Evolutionary conservation across 2,329 filamentous ascomycete species (phyloP).

Genomic region (Phialophora chinensis): DNA sequence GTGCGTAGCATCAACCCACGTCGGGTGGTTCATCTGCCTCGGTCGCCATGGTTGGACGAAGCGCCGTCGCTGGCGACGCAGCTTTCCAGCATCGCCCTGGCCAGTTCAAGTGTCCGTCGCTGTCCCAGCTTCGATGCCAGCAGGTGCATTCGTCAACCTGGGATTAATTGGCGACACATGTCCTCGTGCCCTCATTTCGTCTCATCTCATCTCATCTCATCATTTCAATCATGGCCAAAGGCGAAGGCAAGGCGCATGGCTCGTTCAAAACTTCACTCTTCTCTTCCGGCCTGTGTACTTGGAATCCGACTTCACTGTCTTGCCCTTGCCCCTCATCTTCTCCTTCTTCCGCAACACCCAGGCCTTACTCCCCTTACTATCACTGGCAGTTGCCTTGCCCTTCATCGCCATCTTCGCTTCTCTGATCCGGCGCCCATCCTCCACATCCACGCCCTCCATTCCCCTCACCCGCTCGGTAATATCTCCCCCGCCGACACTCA

Average conservation of each 20-base stretch:
- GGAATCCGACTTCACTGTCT: constrained; percentile 86
- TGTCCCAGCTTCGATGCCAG: neutral
- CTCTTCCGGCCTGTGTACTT: constrained; percentile 95
- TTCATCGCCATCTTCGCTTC: constrained; percentile 40
- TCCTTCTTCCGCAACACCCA: constrained; percentile 71
- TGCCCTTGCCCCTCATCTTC: constrained; percentile 93
- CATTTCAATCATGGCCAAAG: neutral
- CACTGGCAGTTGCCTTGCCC: constrained; percentile 55
- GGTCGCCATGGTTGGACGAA: neutral
- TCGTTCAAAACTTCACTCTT: constrained; percentile 71
- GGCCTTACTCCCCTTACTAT: constrained; percentile 58
- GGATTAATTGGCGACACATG: neutral
- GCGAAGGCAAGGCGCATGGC: neutral
- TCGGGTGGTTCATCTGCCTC: neutral
- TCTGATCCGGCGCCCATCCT: constrained; percentile 67
- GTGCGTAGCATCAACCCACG: neutral
- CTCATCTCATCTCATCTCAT: constrained; percentile 1
- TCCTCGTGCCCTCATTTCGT: neutral
- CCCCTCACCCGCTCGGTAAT: constrained; percentile 89
- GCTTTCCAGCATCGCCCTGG: neutral
- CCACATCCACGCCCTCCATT: constrained; percentile 85
- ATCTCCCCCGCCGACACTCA: constrained; percentile 86
- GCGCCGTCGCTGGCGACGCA: neutral
- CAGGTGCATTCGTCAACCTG: neutral
- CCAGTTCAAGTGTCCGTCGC: neutral